Conservation (phyloP, 1,284 basidiomycete genomes). For the Fomes fomentarius region DNA sequence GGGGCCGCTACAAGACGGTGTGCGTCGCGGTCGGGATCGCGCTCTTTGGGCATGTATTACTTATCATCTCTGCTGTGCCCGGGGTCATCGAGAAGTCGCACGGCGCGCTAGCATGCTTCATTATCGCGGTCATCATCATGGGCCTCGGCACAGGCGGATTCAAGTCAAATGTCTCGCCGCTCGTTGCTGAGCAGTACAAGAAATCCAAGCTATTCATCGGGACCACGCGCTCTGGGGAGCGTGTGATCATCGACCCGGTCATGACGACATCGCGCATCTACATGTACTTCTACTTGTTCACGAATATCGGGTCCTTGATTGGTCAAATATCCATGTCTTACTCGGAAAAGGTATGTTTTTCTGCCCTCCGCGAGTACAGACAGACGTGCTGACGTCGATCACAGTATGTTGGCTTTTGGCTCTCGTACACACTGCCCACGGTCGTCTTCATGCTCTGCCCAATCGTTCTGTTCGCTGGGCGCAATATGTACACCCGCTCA, state of each 20-base stretch:
- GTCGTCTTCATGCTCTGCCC: slow-evolving; percentile 69
- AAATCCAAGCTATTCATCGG: slow-evolving; percentile 57
- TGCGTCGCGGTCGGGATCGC: slow-evolving; percentile 57
- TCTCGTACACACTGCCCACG: slow-evolving; percentile 72
- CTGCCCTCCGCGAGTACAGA: no score
- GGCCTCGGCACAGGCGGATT: slow-evolving; percentile 71
- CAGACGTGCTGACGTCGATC: no score
- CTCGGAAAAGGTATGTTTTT: slow-evolving; percentile 61
- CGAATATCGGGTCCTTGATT: slow-evolving; percentile 75
- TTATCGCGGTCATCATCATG: slow-evolving; percentile 70
- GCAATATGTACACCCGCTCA: slow-evolving; percentile 65
- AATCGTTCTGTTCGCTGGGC: slow-evolving; percentile 67
- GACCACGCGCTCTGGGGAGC: slow-evolving; percentile 63
- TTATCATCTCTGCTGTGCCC: slow-evolving; percentile 74
- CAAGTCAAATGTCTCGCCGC: slow-evolving; percentile 80
- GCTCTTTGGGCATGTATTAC: slow-evolving; percentile 71
- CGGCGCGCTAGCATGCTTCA: slow-evolving; percentile 63
- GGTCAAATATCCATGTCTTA: slow-evolving; percentile 78
- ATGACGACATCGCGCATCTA: slow-evolving; percentile 74
- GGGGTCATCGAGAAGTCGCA: slow-evolving; percentile 64
- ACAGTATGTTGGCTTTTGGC: slow-evolving; percentile 72
- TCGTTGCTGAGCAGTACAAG: slow-evolving; percentile 80
- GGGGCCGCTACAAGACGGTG: slow-evolving; percentile 79
- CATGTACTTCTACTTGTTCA: slow-evolving; percentile 82
- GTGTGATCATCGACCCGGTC: slow-evolving; percentile 81